Base-by-base conservation (phyloP, 75 land plant genomes). In the Selaginella tamariscina region DNA sequence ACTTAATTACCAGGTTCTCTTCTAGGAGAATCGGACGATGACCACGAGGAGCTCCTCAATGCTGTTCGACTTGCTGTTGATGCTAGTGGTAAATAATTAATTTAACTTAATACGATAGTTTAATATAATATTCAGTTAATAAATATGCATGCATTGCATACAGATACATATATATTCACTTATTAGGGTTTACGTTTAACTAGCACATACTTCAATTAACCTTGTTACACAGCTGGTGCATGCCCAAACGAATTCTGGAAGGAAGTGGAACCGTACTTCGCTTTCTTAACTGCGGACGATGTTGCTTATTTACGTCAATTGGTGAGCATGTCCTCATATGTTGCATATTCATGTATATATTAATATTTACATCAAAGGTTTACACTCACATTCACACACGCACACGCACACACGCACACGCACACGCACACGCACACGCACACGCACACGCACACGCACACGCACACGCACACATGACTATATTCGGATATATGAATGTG, bases 21-120 rank as follows among this genome's bases (percentile, higher is more conserved):
- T 39, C 8, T 56, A 56, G 89, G 84, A 32, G 89, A 85, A 54
- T 75, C 89, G 32, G 93, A 82, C 70, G 83, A 88, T 79, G 89
- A 87, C 27, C 88, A 75, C 67, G 85, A 85, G 74, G 89, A 86
- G 73, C 73, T 91, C 27, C 27, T 81, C 20, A 79, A 79, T 67
- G 92, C 97, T 33, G 83, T 80, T 69, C 80, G 82, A 29, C 79
- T 77, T 75, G 87, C 85, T 69, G 31, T 76, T 1, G 77, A 78
- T 65, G 67, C 79, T 32, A 79, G 88, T 77, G 85, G 98, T 94
- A 77, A 56, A 87, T 29, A 1, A 65, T 69, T 28, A 0, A 59
- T 57, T 28, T 22, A 30, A 13, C 18, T 33, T 26, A 31, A n/a
- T n/a, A 26, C 24, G 32, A 24, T 56, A 23, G 21, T 70, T 20